Evolutionary conservation across 2,329 filamentous ascomycete species (phyloP), one percentile per base, ranked within the genome.

Genomic region (Hymenoscyphus albidus): DNA sequence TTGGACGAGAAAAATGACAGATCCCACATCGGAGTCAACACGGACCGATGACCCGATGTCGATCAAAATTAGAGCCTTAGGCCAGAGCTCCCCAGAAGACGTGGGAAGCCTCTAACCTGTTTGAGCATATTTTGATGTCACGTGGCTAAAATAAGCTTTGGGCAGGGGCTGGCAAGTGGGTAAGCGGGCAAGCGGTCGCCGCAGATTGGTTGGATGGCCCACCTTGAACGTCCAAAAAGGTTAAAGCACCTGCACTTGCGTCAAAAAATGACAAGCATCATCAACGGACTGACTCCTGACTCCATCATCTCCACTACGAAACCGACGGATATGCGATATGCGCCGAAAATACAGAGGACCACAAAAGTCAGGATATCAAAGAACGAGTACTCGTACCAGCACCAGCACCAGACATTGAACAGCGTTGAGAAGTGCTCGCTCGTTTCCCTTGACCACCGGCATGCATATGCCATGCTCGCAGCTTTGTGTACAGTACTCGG

Each of bases 381-480:
- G 44, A 48, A 9, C 14, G n/a, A 51, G 5, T 22, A n/a, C 27
- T 27, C 27, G 27, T 27, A 27, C 27, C 27, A 27, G 27, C 27
- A 27, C 27, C 27, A 27, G 27, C 27, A 27, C 27, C 27, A 27
- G 27, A 22, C 3, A 35, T 13, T 18, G 22, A 22, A 5, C n/a
- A 51, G n/a, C 5, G 44, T 51, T 7, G 44, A 12, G 44, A 51
- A 51, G 5, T 35, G 5, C 5, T 35, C 5, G 5, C 35, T 35
- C 5, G 9, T 35, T 35, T 7, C 3, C 35, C 9, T 6, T 35
- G 6, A 35, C 9, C 35, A n/a, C 18, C 3, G 22, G 18, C 22
- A 9, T 51, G 44, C 44, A 51, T 51, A 51, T 51, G 44, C 44
- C 44, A 51, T 51, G 44, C n/a, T 51, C 44, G n/a, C 44, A 51